Percentiles rank a stretch among this genome's conserved stretches.
phyloP scores from a whole-genome alignment of 2,329 filamentous ascomycete genomes.

The Phialemonium atrogriseum region DNA sequence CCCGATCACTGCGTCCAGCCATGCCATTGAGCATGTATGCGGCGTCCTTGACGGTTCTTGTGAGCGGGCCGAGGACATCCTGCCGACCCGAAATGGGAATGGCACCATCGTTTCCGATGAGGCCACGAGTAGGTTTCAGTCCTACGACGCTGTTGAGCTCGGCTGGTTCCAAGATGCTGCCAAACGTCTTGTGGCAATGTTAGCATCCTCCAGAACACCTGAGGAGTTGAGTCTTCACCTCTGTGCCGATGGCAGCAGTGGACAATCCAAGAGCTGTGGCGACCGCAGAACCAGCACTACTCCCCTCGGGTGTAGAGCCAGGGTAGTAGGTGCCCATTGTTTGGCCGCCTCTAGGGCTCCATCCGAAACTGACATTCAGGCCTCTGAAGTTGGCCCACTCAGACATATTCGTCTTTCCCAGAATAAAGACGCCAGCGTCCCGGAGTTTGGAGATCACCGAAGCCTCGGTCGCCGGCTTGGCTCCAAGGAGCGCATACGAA shows the following conservation, averaged over 20 bases:
- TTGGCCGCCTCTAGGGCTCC: constrained; percentile 56
- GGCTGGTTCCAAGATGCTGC: constrained; percentile 52
- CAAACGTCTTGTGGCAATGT: constrained; percentile 34
- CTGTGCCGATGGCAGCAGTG: constrained; percentile 50
- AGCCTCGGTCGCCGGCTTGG: constrained; percentile 47
- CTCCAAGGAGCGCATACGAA: constrained; percentile 53
- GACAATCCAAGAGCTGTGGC: constrained; percentile 51
- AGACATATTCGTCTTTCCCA: constrained; percentile 58
- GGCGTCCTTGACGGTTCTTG: constrained; percentile 57
- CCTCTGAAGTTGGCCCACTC: constrained; percentile 59
- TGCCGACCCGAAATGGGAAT: constrained; percentile 58
- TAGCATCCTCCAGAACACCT: too few relatives aligned
- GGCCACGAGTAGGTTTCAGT: constrained; percentile 59
- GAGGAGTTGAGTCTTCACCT: constrained; percentile 16
- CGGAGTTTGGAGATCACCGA: constrained; percentile 52
- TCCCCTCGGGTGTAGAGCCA: constrained; percentile 52
- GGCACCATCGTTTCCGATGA: constrained; percentile 54
- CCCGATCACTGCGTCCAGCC: constrained; percentile 47
- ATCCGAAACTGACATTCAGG: constrained; percentile 49
- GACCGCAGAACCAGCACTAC: constrained; percentile 54
- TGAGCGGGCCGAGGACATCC: constrained; percentile 60
- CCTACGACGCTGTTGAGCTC: constrained; percentile 53
- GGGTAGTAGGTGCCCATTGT: constrained; percentile 51
- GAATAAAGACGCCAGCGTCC: constrained; percentile 51
- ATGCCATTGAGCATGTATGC: constrained; percentile 55